These are phyloP conservation scores for Didymella keratinophila DNA, from an alignment of 2,329 filamentous ascomycete genomes.

Conservation along the genomic window DNA sequence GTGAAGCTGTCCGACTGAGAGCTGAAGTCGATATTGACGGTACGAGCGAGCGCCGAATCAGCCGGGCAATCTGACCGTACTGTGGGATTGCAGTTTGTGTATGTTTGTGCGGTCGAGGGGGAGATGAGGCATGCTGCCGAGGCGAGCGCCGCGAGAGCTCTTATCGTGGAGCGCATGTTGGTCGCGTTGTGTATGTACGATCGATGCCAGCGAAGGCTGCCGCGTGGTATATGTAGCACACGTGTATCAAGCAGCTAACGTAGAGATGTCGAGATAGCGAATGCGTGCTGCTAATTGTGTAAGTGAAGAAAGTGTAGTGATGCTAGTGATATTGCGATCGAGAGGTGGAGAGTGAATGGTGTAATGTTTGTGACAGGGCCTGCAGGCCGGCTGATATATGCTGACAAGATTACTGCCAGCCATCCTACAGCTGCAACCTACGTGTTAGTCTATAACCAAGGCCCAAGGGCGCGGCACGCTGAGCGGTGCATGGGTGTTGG, in stretches of 20 bases:
- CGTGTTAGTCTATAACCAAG: constrained; percentile 33
- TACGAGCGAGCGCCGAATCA: constrained; percentile 81
- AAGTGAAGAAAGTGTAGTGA: constrained; percentile 10
- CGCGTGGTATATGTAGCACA: constrained; percentile 19
- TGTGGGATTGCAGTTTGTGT: constrained; percentile 64
- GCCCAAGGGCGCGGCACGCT: constrained; percentile 33
- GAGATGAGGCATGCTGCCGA: constrained; percentile 51
- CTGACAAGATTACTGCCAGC: constrained; percentile 45
- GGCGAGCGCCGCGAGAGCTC: constrained; percentile 50
- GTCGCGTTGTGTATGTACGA: constrained; percentile 20
- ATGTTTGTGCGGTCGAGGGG: constrained; percentile 60
- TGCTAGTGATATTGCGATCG: constrained; percentile 2
- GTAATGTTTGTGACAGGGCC: constrained; percentile 31
- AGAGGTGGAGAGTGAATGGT: constrained; percentile 31
- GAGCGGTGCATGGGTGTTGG: constrained; percentile 38
- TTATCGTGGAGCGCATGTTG: constrained; percentile 46
- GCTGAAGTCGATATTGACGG: constrained; percentile 85
- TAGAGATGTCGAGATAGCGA: constrained; percentile 18
- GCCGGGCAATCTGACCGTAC: constrained; percentile 69
- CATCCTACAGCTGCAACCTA: constrained; percentile 41
- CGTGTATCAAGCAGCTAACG: constrained; percentile 10
- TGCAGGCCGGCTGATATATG: constrained; percentile 30
- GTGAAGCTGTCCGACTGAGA: constrained; percentile 80
- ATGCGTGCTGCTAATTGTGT: constrained; percentile 15
- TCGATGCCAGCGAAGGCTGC: constrained; percentile 12